Evolutionary conservation across 805 yeast species (phyloP), one percentile per base, ranked within the genome.

Genomic region (Teunomyces stri): DNA sequence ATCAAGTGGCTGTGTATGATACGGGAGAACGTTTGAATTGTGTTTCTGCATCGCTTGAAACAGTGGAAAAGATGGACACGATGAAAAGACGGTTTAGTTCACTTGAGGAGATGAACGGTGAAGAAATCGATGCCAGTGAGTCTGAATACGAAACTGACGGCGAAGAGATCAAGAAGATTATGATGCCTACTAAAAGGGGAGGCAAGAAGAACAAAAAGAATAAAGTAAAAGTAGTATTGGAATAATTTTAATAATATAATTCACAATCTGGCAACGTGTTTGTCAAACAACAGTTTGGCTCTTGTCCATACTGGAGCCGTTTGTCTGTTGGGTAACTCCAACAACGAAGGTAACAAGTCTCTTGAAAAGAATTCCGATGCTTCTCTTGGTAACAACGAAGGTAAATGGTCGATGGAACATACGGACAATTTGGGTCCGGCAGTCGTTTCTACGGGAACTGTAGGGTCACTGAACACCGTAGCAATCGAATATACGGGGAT

Each of bases 381-480:
- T 71, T 94, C 99, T 73, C 99, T 87, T 61, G 99, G 99, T 55
- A 94, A 78, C 64, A 94, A 74, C 6, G 96, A 85, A 35, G 99
- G 99, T 61, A 94, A 78, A 68, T 94, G 99, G 72, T 94, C 99
- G 58, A 94, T 94, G 13, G 97, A 89, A 57, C 90, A 82, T 40
- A 94, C 99, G 4, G 96, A 87, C 59, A 94, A 72, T 65, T 85
- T 85, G 53, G 96, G 95, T 48, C 96, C 96, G 29, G 69, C 74
- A 22, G 85, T 76, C 33, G 94, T 84, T 51, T 84, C 81, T 35
- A 92, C 99, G 6, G 70, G 68, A 40, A 89, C 97, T 2, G 97
- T 91, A 54, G 99, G 99, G 58, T 89, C 81, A 55, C 81, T 80
- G 76, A 94, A 94, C 5, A 85, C 90, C 25, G 99, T 92, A 48